These are phyloP conservation scores for Puccinia sorghi DNA, from an alignment of 1,284 basidiomycete genomes.

Conservation along the genomic window DNA sequence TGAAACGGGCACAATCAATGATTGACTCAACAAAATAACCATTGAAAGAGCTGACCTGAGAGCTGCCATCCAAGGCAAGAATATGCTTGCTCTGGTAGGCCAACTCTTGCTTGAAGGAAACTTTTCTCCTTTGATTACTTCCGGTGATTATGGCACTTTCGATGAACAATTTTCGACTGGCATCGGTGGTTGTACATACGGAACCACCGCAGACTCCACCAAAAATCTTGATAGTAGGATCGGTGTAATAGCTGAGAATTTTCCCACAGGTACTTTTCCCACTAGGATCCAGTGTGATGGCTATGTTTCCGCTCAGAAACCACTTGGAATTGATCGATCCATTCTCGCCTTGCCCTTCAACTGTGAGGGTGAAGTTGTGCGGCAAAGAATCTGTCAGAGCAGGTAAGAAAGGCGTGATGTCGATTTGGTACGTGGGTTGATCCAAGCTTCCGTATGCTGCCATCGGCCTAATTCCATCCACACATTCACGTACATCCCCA, in stretches of 20 bases:
- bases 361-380: slow-evolving; percentile 72
- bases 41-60: slow-evolving; percentile 15
- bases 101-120: slow-evolving; percentile 38
- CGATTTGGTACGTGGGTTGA: slow-evolving; percentile 74
- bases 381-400: slow-evolving; percentile 68
- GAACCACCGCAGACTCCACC: slow-evolving; percentile 4
- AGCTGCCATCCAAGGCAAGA: slow-evolving; percentile 13
- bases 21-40: background rate
- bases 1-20: background rate
- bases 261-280: slow-evolving; percentile 39
- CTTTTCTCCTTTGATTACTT: slow-evolving; percentile 11
- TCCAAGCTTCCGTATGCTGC: slow-evolving; percentile 75
- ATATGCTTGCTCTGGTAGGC: slow-evolving; percentile 39
- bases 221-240: slow-evolving; percentile 10
- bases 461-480: slow-evolving; percentile 66
- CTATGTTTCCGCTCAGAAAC: slow-evolving; percentile 73
- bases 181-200: slow-evolving; percentile 22
- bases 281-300: slow-evolving; percentile 58
- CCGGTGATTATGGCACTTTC: slow-evolving; percentile 36
- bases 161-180: slow-evolving; percentile 30
- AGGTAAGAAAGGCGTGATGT: slow-evolving; percentile 75
- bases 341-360: slow-evolving; percentile 70
- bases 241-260: slow-evolving; percentile 22
- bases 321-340: slow-evolving; percentile 70
- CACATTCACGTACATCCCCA: background rate